Conservation (phyloP, 164 flowering plant genomes). For the Berberis thunbergii region DNA sequence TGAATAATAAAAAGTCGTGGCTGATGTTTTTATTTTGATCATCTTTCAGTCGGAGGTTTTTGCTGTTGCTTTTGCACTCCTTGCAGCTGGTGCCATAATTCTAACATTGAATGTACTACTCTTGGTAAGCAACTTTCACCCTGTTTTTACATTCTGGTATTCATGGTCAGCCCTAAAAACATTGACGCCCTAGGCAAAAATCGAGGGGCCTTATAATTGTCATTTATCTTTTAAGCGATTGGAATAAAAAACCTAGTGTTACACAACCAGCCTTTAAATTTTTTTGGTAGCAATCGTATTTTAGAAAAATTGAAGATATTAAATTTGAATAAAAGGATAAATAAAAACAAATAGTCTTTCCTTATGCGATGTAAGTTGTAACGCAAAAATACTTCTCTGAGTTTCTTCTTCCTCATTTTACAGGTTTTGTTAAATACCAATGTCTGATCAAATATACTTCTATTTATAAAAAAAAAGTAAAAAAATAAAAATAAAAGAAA, state of each 20-base stretch:
- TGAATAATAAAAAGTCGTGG: not conserved
- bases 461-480: not conserved
- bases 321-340: too few relatives aligned
- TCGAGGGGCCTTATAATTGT: too few relatives aligned
- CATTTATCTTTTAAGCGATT: too few relatives aligned
- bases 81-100: constrained; percentile 93
- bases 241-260: too few relatives aligned
- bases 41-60: constrained; percentile 85
- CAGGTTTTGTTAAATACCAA: not conserved
- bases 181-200: too few relatives aligned
- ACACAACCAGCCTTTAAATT: too few relatives aligned
- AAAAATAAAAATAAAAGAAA: not conserved
- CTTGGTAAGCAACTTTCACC: constrained; percentile 40
- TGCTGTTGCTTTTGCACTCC: constrained; percentile 96
- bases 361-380: too few relatives aligned
- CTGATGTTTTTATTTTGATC: not conserved
- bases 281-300: too few relatives aligned
- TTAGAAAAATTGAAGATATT: too few relatives aligned
- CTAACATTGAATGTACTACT: constrained; percentile 86
- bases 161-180: too few relatives aligned
- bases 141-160: not conserved
- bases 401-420: not conserved
- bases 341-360: too few relatives aligned
- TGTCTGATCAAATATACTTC: not conserved
- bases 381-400: too few relatives aligned